Conservation (phyloP, 1,139 yeast species). For the Yamadazyma trypodendri region DNA sequence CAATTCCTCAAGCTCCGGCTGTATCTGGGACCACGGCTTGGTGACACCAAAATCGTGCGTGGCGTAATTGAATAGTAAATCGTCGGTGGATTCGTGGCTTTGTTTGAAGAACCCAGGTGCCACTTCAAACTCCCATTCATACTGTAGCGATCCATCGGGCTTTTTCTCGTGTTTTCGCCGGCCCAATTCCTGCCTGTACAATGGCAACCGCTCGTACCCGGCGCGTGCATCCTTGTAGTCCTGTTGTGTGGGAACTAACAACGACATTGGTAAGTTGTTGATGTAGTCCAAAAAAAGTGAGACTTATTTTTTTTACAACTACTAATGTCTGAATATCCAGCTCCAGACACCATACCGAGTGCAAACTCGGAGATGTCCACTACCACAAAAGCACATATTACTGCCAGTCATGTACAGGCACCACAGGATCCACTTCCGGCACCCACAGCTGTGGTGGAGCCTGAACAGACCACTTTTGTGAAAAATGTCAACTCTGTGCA, state of each 20-base stretch:
- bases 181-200: slow-evolving; percentile 12
- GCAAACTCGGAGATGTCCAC: too few relatives aligned
- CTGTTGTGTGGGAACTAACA: slow-evolving; percentile 30
- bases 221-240: slow-evolving; percentile 40
- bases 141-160: slow-evolving; percentile 9
- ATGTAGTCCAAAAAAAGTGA: not conserved
- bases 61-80: slow-evolving; percentile 46
- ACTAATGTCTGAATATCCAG: too few relatives aligned
- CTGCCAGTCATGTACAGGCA: too few relatives aligned
- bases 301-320: not conserved
- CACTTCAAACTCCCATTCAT: slow-evolving; percentile 46
- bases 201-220: slow-evolving; percentile 14
- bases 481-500: not conserved
- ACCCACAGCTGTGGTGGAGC: too few relatives aligned
- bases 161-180: slow-evolving; percentile 24
- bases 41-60: slow-evolving; percentile 48
- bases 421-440: too few relatives aligned
- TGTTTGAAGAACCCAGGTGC: slow-evolving; percentile 56
- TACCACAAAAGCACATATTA: too few relatives aligned
- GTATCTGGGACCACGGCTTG: slow-evolving; percentile 50
- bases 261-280: slow-evolving; percentile 21
- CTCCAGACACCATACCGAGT: too few relatives aligned
- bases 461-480: not conserved
- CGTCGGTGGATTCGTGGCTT: slow-evolving; percentile 45
- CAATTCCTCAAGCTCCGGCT: slow-evolving; percentile 31